Conservation (phyloP, 2,329 filamentous ascomycete species). For the Botrytis hyacinthi region DNA sequence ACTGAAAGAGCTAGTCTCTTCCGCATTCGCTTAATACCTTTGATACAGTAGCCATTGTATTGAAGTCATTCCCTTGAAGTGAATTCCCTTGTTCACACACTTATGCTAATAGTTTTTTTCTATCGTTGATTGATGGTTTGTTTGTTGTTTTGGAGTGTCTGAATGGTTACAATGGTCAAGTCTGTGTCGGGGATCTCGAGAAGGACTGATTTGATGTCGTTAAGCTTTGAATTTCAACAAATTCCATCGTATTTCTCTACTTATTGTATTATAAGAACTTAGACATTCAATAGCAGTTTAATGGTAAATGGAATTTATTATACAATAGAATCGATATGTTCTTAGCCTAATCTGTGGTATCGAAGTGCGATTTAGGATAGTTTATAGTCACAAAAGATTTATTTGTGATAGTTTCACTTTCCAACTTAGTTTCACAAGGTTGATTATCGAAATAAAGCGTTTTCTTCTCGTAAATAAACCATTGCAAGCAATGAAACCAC, state of each 20-base stretch:
- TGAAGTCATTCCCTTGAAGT: no score
- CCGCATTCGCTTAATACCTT: no score
- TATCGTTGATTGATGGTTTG: accelerated
- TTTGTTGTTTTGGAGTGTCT: not conserved
- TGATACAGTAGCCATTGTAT: no score
- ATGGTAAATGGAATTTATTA: accelerated
- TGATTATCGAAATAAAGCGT: not conserved
- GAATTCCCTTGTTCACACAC: no score
- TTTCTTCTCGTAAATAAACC: no score
- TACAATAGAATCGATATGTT: accelerated
- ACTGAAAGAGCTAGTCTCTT: no score
- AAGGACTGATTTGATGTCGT: not conserved
- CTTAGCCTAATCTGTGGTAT: not conserved
- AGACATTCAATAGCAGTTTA: accelerated
- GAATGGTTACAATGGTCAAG: accelerated
- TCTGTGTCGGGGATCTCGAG: not conserved
- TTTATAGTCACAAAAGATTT: no score
- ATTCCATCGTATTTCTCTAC: no score
- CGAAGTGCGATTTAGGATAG: accelerated
- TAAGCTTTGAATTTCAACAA: not conserved
- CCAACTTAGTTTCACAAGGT: accelerated
- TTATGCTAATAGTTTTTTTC: accelerated
- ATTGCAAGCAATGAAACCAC: accelerated
- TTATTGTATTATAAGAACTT: not conserved
- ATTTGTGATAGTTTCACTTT: not conserved